Evolutionary conservation across 176 grass and related monocot species (phyloP).

Genomic region (Musa acuminata): DNA sequence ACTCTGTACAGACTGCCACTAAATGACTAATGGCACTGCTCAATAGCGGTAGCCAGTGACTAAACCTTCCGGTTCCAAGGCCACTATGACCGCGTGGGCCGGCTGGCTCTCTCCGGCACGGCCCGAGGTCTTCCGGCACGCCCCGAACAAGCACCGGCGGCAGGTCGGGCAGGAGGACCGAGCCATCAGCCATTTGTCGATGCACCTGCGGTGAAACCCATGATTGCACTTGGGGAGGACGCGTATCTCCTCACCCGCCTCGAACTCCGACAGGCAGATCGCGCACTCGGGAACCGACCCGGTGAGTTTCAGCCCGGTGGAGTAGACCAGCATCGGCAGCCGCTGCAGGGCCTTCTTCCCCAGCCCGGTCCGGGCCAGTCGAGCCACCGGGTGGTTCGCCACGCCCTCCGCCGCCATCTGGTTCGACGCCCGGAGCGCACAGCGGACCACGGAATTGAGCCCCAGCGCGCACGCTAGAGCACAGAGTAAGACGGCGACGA

Average conservation of each 20-base stretch:
- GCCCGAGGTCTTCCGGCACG: constrained; percentile 36
- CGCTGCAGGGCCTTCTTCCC: constrained; percentile 57
- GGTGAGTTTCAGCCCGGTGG: constrained; percentile 31
- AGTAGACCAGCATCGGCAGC: constrained; percentile 65
- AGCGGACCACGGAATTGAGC: constrained; percentile 68
- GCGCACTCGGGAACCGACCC: constrained; percentile 44
- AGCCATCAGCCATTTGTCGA: constrained; percentile 75
- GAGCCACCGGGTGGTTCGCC: constrained; percentile 24
- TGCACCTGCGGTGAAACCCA: constrained; percentile 81
- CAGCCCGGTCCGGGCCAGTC: constrained; percentile 43
- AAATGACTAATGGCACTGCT: background rate
- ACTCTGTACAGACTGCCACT: background rate
- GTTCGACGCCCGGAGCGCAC: constrained; percentile 48
- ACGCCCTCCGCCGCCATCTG: constrained; percentile 19
- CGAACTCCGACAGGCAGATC: constrained; percentile 79
- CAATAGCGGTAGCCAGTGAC: constrained; percentile 42
- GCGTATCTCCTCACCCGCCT: constrained; percentile 53
- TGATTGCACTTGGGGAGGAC: constrained; percentile 75
- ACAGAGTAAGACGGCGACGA: constrained; percentile 68
- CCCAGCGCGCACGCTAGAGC: constrained; percentile 67
- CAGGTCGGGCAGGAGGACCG: constrained; percentile 75
- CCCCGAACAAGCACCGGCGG: constrained; percentile 42
- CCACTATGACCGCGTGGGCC: constrained; percentile 25
- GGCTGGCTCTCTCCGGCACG: constrained; percentile 29
- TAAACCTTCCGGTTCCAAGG: constrained; percentile 65